Conservation (phyloP, 352 stramenopile genomes). For the Phytophthora ohioensis region DNA sequence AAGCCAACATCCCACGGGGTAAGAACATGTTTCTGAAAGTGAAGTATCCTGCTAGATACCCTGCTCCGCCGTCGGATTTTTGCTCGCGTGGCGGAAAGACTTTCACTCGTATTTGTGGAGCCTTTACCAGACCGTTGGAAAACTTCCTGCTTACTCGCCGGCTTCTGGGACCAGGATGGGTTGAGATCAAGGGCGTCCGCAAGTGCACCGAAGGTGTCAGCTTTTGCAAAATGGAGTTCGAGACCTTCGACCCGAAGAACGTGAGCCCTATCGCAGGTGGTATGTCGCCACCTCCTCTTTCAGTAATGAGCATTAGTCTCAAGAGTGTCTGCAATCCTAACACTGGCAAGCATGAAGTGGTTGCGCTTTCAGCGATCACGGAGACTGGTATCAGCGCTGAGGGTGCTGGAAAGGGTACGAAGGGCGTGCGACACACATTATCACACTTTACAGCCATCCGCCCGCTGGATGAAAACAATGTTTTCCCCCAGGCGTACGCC, state of each 20-base stretch:
- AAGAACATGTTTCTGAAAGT: slow-evolving; percentile 98
- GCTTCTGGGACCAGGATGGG: slow-evolving; percentile 98
- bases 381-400: slow-evolving; percentile 81
- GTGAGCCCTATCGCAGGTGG: slow-evolving; percentile 84
- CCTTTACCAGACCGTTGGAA: slow-evolving; percentile 94
- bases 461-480: slow-evolving; percentile 67
- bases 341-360: slow-evolving; percentile 97
- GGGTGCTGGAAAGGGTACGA: slow-evolving; percentile 49
- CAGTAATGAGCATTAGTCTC: slow-evolving; percentile 96
- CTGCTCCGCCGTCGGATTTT: slow-evolving; percentile 77
- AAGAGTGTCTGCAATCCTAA: slow-evolving; percentile 98
- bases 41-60: slow-evolving; percentile 96
- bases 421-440: slow-evolving; percentile 48
- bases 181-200: slow-evolving; percentile 94
- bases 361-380: slow-evolving; percentile 82
- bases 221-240: slow-evolving; percentile 96
- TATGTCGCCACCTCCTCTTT: slow-evolving; percentile 90
- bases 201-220: slow-evolving; percentile 72
- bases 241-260: slow-evolving; percentile 93
- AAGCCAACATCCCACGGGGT: slow-evolving; percentile 94
- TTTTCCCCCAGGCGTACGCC: slow-evolving; percentile 70
- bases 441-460: slow-evolving; percentile 88
- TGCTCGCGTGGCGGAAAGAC: slow-evolving; percentile 91
- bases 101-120: slow-evolving; percentile 97
- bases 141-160: slow-evolving; percentile 98